Evolutionary conservation across 1,139 yeast species (phyloP).

Genomic region (Zygosaccharomyces pseudobailii): DNA sequence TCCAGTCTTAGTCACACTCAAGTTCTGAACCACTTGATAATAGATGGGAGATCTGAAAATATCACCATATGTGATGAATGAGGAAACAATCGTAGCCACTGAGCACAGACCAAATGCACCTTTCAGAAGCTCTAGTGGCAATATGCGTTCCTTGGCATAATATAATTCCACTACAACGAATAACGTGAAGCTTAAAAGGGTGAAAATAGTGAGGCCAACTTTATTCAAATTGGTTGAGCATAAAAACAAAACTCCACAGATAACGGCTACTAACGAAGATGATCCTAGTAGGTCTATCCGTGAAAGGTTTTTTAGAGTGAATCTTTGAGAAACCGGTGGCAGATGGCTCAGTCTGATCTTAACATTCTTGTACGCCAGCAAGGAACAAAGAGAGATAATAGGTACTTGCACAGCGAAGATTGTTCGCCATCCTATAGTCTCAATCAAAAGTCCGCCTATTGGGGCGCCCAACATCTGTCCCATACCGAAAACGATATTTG

Average conservation of each 20-base stretch:
- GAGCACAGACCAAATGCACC: slow-evolving; percentile 32
- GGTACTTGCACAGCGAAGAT: slow-evolving; percentile 64
- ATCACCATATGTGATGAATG: slow-evolving; percentile 33
- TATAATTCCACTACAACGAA: slow-evolving; percentile 29
- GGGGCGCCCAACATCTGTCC: slow-evolving; percentile 73
- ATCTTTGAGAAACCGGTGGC: slow-evolving; percentile 35
- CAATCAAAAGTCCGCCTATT: slow-evolving; percentile 68
- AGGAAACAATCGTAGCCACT: slow-evolving; percentile 26
- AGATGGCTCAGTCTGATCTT: slow-evolving; percentile 32
- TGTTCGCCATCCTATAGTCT: slow-evolving; percentile 73
- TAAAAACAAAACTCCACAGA: slow-evolving; percentile 45
- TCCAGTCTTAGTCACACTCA: slow-evolving; percentile 51
- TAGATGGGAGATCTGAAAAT: slow-evolving; percentile 53
- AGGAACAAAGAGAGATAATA: slow-evolving; percentile 44
- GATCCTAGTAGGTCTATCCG: slow-evolving; percentile 78
- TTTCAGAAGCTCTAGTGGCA: slow-evolving; percentile 29
- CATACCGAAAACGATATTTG: slow-evolving; percentile 56
- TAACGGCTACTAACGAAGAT: slow-evolving; percentile 50
- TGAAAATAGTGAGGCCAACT: slow-evolving; percentile 12
- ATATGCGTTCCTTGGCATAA: slow-evolving; percentile 30
- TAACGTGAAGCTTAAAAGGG: slow-evolving; percentile 16
- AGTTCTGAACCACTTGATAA: slow-evolving; percentile 46
- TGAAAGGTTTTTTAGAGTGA: slow-evolving; percentile 43
- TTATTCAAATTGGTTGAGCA: slow-evolving; percentile 32
- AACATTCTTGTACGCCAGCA: slow-evolving; percentile 30